A percentile compares a stretch with the other conserved stretches of the same genome.
phyloP scores from a whole-genome alignment of 1,284 basidiomycete species.

The Trichosporon sp. region DNA sequence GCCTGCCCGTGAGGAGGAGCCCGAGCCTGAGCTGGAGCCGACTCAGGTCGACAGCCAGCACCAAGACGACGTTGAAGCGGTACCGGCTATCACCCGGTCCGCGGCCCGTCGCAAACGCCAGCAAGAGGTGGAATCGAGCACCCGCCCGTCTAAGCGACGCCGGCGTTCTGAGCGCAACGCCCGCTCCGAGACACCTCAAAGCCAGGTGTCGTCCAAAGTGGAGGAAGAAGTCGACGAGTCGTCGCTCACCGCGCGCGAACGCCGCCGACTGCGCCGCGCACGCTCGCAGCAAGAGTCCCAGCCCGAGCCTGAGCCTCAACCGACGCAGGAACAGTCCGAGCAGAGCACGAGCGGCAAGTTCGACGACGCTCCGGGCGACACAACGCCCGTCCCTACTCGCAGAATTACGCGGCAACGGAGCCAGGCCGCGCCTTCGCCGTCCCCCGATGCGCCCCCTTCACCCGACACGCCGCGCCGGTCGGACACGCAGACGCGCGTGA shows the following conservation, averaged over 20 bases:
- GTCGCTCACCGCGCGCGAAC: slow-evolving; percentile 7
- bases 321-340: neutral
- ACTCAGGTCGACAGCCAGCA: neutral
- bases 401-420: slow-evolving; percentile 3
- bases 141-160: slow-evolving; percentile 19
- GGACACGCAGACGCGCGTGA: slow-evolving; percentile 36
- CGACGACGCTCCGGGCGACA: slow-evolving; percentile 24
- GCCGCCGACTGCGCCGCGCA: slow-evolving; percentile 15
- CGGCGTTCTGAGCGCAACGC: neutral
- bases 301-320: slow-evolving; percentile 40
- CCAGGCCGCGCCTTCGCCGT: neutral
- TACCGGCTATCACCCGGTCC: slow-evolving; percentile 23
- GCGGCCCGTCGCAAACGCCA: slow-evolving; percentile 27
- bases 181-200: neutral
- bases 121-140: neutral
- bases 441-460: neutral
- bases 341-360: slow-evolving; percentile 12
- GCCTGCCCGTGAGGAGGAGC: neutral
- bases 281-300: neutral
- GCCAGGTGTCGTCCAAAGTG: slow-evolving; percentile 3
- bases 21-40: neutral
- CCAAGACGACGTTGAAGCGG: neutral
- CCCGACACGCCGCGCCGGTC: slow-evolving; percentile 37
- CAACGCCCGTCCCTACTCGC: slow-evolving; percentile 12
- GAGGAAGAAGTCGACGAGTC: slow-evolving; percentile 15